Conservation (phyloP, 495 filamentous ascomycete species). For the Xylaria castorea region DNA sequence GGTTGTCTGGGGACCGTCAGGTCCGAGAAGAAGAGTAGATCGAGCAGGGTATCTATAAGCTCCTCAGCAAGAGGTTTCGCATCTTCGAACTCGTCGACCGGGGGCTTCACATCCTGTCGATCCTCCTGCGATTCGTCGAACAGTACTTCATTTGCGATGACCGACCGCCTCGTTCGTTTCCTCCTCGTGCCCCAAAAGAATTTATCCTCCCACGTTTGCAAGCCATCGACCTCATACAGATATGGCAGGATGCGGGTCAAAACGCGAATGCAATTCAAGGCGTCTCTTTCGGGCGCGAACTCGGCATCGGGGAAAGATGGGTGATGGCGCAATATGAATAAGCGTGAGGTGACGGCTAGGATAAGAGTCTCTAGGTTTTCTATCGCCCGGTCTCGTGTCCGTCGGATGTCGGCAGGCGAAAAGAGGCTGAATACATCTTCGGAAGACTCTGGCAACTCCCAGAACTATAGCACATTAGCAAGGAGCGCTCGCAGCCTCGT, state of each 20-base stretch:
- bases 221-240: conserved; percentile 86
- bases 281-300: conserved; percentile 86
- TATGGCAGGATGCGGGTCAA: conserved; percentile 92
- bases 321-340: conserved; percentile 83
- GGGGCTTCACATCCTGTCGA: conserved; percentile 55
- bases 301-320: conserved; percentile 90
- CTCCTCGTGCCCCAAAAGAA: conserved; percentile 89
- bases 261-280: conserved; percentile 91
- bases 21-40: conserved; percentile 88
- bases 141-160: conserved; percentile 71
- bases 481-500: conserved; percentile 3
- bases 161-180: conserved; percentile 62
- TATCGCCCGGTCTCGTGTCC: conserved; percentile 83
- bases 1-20: conserved; percentile 77
- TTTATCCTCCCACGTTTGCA: conserved; percentile 86
- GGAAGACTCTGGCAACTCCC: conserved; percentile 94
- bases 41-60: conserved; percentile 87
- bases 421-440: conserved; percentile 98
- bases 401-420: conserved; percentile 89
- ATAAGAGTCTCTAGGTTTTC: conserved; percentile 93
- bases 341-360: conserved; percentile 77
- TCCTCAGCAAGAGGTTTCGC: conserved; percentile 91
- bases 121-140: conserved; percentile 77
- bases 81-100: conserved; percentile 73
- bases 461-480: conserved; percentile 70